Conservation (phyloP, 768 basidiomycete genomes). For the Pulveroboletus sp. region DNA sequence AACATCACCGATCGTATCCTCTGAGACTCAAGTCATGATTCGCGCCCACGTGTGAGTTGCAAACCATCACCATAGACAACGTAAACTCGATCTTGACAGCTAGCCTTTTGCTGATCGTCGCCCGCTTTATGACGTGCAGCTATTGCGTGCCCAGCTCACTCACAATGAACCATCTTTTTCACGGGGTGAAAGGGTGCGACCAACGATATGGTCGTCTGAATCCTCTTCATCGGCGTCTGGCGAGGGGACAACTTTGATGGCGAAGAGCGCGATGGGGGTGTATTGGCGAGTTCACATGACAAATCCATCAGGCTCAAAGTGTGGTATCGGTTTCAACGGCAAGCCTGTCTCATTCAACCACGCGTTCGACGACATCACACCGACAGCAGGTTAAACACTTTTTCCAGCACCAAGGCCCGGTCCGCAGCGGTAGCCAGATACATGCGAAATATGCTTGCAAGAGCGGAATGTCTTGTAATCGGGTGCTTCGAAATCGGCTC, state of each 20-base stretch:
- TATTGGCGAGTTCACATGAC: conserved; percentile 82
- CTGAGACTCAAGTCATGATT: conserved; percentile 90
- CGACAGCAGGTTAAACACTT: conserved; percentile 91
- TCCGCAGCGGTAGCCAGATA: conserved; percentile 86
- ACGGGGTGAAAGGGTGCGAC: conserved; percentile 93
- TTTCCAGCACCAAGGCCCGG: conserved; percentile 83
- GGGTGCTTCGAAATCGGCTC: conserved; percentile 84
- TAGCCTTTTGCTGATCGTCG: conserved; percentile 75
- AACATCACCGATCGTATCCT: conserved; percentile 80
- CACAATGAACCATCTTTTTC: conserved; percentile 89
- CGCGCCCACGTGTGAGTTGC: conserved; percentile 87
- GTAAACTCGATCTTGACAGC: conserved; percentile 87
- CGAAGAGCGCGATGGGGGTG: conserved; percentile 81
- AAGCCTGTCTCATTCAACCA: conserved; percentile 95
- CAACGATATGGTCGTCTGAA: conserved; percentile 72
- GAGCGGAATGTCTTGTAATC: conserved; percentile 98
- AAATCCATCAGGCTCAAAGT: conserved; percentile 95
- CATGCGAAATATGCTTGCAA: conserved; percentile 97
- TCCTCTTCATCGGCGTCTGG: conserved; percentile 83
- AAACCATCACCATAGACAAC: conserved; percentile 86
- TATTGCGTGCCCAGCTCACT: conserved; percentile 81
- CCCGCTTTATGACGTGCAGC: conserved; percentile 80
- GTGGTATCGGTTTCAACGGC: conserved; percentile 92
- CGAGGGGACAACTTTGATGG: conserved; percentile 73
- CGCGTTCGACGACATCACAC: conserved; percentile 97